A percentile compares a stretch with the other conserved stretches of the same genome.
Evolutionary conservation across 2,329 filamentous ascomycete species (phyloP).

Genomic region (Monilinia vaccinii-corymbosi): DNA sequence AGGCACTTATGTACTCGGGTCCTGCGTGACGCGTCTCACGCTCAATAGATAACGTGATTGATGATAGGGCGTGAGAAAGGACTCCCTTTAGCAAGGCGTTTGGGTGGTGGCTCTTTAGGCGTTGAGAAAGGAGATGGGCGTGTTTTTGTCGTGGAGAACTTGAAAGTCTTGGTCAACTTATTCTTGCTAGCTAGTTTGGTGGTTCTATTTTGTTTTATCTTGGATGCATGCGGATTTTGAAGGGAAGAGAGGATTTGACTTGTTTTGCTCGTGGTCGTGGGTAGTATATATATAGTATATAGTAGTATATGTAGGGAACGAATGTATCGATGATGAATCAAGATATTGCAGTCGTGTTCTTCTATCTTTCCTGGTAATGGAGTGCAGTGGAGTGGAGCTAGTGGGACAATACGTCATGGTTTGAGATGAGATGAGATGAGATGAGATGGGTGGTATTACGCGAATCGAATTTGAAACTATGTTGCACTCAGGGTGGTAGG

Average conservation of each 20-base stretch:
- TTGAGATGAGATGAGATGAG: neutral
- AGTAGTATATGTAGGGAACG: no score
- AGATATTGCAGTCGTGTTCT: neutral
- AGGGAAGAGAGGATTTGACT: neutral
- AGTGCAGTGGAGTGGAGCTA: neutral
- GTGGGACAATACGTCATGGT: neutral
- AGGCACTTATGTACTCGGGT: neutral
- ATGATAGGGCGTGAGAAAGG: neutral
- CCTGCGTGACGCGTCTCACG: neutral
- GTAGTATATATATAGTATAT: neutral
- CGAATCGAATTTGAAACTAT: neutral
- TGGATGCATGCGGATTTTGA: neutral
- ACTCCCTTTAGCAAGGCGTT: slow-evolving; percentile 5
- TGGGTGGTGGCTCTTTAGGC: neutral
- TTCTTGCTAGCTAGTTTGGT: neutral
- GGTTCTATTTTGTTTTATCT: neutral
- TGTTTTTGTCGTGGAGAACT: neutral
- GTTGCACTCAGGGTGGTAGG: no score
- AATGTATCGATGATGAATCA: no score
- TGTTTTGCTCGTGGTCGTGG: neutral
- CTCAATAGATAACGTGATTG: neutral
- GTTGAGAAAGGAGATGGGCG: neutral
- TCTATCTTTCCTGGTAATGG: neutral
- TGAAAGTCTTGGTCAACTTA: neutral
- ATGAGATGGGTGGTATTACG: neutral